Evolutionary conservation across 2,329 filamentous ascomycete genomes (phyloP).

Genomic region (Aspergillus pseudoterreus): DNA sequence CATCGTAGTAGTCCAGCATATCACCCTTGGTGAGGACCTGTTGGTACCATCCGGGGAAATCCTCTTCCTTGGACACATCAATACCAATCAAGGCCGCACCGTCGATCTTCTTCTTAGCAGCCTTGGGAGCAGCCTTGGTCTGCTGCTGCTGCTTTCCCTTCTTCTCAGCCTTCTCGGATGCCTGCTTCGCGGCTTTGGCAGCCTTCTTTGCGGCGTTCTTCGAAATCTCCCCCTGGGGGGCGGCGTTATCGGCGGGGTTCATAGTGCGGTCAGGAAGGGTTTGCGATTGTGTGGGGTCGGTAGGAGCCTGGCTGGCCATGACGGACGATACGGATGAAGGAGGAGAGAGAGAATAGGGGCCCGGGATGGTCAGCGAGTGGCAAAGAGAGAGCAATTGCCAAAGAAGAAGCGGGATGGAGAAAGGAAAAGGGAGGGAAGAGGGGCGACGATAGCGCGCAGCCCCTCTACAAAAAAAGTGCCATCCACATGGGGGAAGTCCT

Average conservation of each 20-base stretch:
- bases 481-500: constrained; percentile 12
- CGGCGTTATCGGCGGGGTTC: constrained; percentile 35
- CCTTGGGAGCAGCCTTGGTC: constrained; percentile 42
- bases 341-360: constrained; percentile 12
- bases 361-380: constrained; percentile 1
- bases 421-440: constrained; percentile 5
- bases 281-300: constrained; percentile 25
- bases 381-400: background rate
- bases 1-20: constrained; percentile 97
- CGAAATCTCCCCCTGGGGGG: constrained; percentile 32
- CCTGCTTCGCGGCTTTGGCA: constrained; percentile 25
- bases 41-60: constrained; percentile 95
- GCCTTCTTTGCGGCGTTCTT: constrained; percentile 27
- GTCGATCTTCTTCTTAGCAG: constrained; percentile 54
- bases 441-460: background rate
- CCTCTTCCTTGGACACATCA: constrained; percentile 75
- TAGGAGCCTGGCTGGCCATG: constrained; percentile 32
- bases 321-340: constrained; percentile 16
- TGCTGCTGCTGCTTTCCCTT: constrained; percentile 44
- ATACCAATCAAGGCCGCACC: constrained; percentile 75
- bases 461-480: background rate
- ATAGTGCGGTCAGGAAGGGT: constrained; percentile 39
- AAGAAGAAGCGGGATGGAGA: constrained; percentile 7
- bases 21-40: constrained; percentile 96
- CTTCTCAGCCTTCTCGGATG: constrained; percentile 49